phyloP scores from a whole-genome alignment of 1,284 basidiomycete genomes.

The Uromyces viciae-fabae region DNA sequence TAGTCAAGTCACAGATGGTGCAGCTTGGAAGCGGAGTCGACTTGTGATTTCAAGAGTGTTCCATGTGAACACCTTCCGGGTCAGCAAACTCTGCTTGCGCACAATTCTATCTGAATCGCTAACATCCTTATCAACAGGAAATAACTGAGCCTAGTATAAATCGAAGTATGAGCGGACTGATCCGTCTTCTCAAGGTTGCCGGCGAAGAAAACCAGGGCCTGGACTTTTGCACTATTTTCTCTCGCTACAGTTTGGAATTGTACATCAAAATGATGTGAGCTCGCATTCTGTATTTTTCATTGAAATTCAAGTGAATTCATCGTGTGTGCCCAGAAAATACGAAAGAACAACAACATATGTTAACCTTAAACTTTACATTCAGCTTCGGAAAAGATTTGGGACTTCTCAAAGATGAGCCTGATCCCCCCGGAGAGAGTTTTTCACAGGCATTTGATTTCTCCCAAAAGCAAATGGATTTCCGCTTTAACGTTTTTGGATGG shows the following conservation, averaged over 20 bases:
- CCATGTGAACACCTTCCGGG: neutral
- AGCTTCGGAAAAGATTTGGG: conserved; percentile 25
- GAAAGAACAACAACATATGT: too few relatives aligned
- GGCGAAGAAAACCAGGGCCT: neutral
- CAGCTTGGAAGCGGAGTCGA: neutral
- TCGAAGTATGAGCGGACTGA: neutral
- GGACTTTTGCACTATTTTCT: conserved; percentile 14
- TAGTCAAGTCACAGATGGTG: conserved; percentile 9
- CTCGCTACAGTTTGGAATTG: conserved; percentile 8
- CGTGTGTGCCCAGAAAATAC: too few relatives aligned
- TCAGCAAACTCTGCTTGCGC: neutral
- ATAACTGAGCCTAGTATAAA: neutral
- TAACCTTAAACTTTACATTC: neutral
- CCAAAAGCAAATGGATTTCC: conserved; percentile 22
- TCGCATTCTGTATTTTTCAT: neutral
- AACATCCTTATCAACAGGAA: neutral
- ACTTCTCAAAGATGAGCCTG: neutral
- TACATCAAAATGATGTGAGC: conserved; percentile 26
- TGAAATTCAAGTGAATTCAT: neutral
- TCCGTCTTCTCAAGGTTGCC: neutral
- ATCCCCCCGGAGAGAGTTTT: conserved; percentile 13
- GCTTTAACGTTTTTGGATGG: conserved; percentile 23
- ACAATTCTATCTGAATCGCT: neutral
- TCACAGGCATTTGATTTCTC: conserved; percentile 26
- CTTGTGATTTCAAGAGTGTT: neutral